Evolutionary conservation across 73 alveolate species (phyloP), one percentile per base, ranked within the genome.

Genomic region (Durusdinium trenchii): DNA sequence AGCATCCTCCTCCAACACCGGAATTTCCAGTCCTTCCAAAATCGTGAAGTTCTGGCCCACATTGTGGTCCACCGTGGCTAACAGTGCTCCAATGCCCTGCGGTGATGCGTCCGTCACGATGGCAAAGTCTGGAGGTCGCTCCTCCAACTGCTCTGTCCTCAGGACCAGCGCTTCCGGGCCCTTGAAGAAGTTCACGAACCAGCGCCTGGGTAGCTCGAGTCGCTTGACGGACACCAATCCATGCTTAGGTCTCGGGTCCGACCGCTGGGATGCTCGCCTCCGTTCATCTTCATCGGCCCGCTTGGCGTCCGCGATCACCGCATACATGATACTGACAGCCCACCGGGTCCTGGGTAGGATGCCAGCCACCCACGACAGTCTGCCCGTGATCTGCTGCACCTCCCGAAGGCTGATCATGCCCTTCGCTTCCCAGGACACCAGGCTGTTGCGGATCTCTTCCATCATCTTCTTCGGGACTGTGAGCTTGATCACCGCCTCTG

Each of bases 101-200:
- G 94, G 94, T 14, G 78, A 50, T 26, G 94, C 94, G 45, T 85
- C 94, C 4, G 94, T 52, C 23, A 52, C 67, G 32, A 84, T 10
- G 3, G 50, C 78, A n/a, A 28, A 84, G 35, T 28, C 75, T 35
- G 71, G 93, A 28, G 26, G 36, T 26, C 5, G 71, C 47, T 32
- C 32, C 45, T 48, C n/a, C 32, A 30, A 35, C 35, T 48, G 69
- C 47, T 26, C 35, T 54, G 50, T 16, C 35, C 45, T 5, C 69
- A 30, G 36, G 38, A 83, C 50, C 94, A 4, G 10, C 46, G 9
- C 79, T 42, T 32, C 40, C 81, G 43, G 0, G 50, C 6, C 52
- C 52, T 76, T 28, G 57, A 52, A 38, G 60, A 51, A 14, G 46
- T 54, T 42, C 42, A 7, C 40, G 45, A 83, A 36, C 94, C 94